Base-by-base conservation (phyloP, 176 grass and related monocot species). In the Oryza glaberrima region DNA sequence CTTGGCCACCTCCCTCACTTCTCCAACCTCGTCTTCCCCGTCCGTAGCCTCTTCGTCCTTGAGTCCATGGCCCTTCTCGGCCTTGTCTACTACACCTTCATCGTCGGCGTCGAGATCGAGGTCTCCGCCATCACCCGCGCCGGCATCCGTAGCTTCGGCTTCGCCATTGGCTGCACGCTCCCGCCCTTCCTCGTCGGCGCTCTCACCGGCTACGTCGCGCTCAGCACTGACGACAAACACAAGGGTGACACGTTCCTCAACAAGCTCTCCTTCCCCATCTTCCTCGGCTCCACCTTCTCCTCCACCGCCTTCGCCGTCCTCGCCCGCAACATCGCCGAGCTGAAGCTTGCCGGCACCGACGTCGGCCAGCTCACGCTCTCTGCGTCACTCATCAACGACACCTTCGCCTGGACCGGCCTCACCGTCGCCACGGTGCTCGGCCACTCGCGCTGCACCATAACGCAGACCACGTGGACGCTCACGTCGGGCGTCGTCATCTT, bases 21-120 rank as follows among this genome's bases (percentile, higher is more conserved):
- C 65, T 66, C 65, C 52, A 7, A 70, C 43, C 7, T 75, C 6
- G 16, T 87, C 13, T 97, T 97, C 73, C 95, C 95, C 15, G 11
- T 56, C 9, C 84, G 83, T 51, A 94, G 90, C 83, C 45, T 92
- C 70, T 86, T 94, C 64, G 47, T 88, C 69, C 83, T 97, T 20
- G 95, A 97, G 68, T 88, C 88, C 46, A 65, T 94, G 72, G 78
- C 92, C 30, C 89, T 94, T 64, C 65, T 94, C 11, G 92, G 92
- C 65, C 95, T 97, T 69, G 26, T 92, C 40, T 97, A 87, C 86
- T 94, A 91, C 73, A 85, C 82, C 30, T 97, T 97, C 86, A 82
- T 76, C 5, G 68, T 94, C 70, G 88, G 90, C 15, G 88, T 97
- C 11, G 92, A 92, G 88, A 85, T 94, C 54, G 95, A 97, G 48